Evolutionary conservation across 306 rosid genomes (phyloP), one percentile per base, ranked within the genome.

Genomic region (Malus sylvestris): DNA sequence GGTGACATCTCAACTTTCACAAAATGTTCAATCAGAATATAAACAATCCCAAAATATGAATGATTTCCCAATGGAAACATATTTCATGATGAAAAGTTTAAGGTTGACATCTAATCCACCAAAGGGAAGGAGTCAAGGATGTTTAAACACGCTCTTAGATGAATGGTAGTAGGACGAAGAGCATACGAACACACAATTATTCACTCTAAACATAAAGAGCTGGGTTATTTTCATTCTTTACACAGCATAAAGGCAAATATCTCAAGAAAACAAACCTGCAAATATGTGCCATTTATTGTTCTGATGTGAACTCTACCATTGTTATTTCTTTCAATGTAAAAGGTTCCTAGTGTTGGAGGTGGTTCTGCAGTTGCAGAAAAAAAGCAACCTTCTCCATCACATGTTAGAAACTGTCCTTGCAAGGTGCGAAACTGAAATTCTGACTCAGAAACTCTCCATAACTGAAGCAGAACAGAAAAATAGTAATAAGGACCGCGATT

Each of bases 381-480:
- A 73, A 83, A 80, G 95, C 93, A 83, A 19, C 87, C 86, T 53
- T 76, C 80, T 60, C 84, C 88, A 82, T 80, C 86, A 74, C 96
- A 90, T 25, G 93, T 88, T 71, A 95, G 86, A 85, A 92, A 92
- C 81, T 89, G 92, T 46, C 96, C 97, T 73, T 74, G 79, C 8
- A 76, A 75, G 62, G 96, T 86, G 25, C 92, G 88, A 60, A 92
- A 78, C 71, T 89, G 93, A 87, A 92, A 90, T 70, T 89, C 86
- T 58, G 86, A 92, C 82, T 79, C 84, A 1, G 97, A 89, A 65
- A 88, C 78, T 87, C 98, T 90, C 96, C 92, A 92, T 71, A 91
- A 81, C 98, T 94, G 83, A 82, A 80, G 70, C 66, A 81, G 57
- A 51, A 75, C 38, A 35, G 60, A 74, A 67, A 75, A 6, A 35